Conservation (phyloP, 257 asterid genomes). For the Salvia hispanica region DNA sequence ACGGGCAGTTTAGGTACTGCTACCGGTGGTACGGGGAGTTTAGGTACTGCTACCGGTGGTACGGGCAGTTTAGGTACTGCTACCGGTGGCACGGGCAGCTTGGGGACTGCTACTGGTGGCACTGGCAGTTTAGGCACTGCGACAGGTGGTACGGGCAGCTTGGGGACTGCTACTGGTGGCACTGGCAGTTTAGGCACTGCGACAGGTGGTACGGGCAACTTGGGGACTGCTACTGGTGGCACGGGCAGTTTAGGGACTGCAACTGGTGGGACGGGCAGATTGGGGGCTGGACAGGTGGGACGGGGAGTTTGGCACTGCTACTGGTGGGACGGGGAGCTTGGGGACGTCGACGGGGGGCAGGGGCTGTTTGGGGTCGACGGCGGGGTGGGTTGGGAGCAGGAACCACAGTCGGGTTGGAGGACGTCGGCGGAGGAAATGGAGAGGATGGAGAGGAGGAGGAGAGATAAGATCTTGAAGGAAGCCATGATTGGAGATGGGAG, state of each 20-base stretch:
- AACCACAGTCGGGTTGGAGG: conserved; percentile 49
- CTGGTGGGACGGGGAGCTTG: conserved; percentile 12
- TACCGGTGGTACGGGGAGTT: conserved; percentile 33
- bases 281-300: background rate
- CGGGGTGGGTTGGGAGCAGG: conserved; percentile 39
- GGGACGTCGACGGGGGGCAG: conserved; percentile 2
- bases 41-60: conserved; percentile 33
- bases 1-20: conserved; percentile 29
- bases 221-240: background rate
- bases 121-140: conserved; percentile 18
- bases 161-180: background rate
- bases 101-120: conserved; percentile 1
- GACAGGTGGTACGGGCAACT: conserved; percentile 2
- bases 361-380: conserved; percentile 10
- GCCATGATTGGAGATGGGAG: conserved; percentile 39
- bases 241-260: conserved; percentile 25
- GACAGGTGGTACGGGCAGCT: background rate
- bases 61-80: conserved; percentile 28
- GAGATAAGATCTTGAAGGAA: conserved; percentile 43
- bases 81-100: no score
- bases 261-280: conserved; percentile 17
- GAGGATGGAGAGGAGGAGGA: conserved; percentile 55
- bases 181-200: conserved; percentile 11
- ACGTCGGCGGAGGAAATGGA: conserved; percentile 40
- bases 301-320: background rate